Conservation (phyloP, 2,329 filamentous ascomycete species). For the Didymella pomorum region DNA sequence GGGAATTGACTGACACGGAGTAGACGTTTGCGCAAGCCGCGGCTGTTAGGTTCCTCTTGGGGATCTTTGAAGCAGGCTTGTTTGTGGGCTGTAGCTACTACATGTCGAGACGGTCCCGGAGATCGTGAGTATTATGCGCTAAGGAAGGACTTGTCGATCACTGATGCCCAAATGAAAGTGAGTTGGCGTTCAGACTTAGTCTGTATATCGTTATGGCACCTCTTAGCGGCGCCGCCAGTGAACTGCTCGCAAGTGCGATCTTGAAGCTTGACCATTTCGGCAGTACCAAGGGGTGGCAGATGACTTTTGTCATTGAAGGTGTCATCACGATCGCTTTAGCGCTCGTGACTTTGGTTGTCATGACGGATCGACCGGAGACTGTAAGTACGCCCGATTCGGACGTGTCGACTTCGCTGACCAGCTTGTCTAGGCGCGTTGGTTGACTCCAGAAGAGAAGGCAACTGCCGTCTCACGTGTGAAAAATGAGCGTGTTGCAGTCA, state of each 20-base stretch:
- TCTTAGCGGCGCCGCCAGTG: slow-evolving; percentile 1
- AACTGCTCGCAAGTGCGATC: neutral
- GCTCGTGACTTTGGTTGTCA: neutral
- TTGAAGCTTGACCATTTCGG: slow-evolving; percentile 5
- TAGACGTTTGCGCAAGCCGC: neutral
- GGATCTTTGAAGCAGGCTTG: neutral
- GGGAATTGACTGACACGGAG: neutral
- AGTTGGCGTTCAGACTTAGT: neutral
- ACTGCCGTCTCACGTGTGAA: neutral
- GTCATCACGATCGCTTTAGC: neutral
- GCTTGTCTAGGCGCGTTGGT: neutral
- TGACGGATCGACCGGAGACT: neutral
- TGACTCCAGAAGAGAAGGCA: neutral
- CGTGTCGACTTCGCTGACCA: neutral
- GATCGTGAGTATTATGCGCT: neutral
- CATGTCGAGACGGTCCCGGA: neutral
- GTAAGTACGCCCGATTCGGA: neutral
- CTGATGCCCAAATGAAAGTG: neutral
- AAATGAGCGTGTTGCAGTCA: neutral
- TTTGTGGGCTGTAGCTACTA: neutral
- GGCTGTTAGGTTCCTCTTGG: neutral
- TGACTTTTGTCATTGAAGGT: slow-evolving; percentile 3
- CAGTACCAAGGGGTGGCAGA: slow-evolving; percentile 2
- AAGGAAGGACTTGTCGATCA: neutral
- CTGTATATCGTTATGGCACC: slow-evolving; percentile 6